Evolutionary conservation across 768 basidiomycete species (phyloP).

Genomic region (Auricularia heimuer): DNA sequence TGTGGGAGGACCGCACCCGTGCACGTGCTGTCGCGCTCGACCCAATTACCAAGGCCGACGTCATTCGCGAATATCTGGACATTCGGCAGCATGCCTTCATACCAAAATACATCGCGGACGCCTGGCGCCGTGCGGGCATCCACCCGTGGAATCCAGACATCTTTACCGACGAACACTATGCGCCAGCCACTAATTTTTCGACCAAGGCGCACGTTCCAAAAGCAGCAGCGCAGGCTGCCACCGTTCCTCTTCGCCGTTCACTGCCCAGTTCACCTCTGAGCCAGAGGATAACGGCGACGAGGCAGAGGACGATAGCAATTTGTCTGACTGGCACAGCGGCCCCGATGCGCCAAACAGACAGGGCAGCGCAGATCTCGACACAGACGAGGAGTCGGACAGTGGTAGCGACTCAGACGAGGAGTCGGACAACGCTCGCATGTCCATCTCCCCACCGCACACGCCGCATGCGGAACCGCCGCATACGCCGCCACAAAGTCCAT

Average conservation of each 20-base stretch:
- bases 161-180: background rate
- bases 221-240: background rate
- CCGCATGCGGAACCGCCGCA: background rate
- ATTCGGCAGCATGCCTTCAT: background rate
- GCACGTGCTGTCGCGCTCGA: constrained; percentile 7
- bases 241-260: background rate
- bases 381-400: background rate
- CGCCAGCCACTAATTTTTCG: background rate
- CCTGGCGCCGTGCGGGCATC: background rate
- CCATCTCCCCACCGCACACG: background rate
- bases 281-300: background rate
- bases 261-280: background rate
- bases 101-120: background rate
- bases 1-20: constrained; percentile 22
- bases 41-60: background rate
- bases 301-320: too few species aligned
- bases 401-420: background rate
- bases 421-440: background rate
- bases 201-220: background rate
- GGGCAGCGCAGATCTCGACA: too few species aligned
- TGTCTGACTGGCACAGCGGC: too few species aligned
- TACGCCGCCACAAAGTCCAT: too few species aligned
- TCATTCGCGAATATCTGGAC: constrained; percentile 3
- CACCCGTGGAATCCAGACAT: background rate
- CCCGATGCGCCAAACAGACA: too few species aligned